These are phyloP conservation scores for Phytopythium sindhum DNA, from an alignment of 352 stramenopile species.

Conservation along the genomic window DNA sequence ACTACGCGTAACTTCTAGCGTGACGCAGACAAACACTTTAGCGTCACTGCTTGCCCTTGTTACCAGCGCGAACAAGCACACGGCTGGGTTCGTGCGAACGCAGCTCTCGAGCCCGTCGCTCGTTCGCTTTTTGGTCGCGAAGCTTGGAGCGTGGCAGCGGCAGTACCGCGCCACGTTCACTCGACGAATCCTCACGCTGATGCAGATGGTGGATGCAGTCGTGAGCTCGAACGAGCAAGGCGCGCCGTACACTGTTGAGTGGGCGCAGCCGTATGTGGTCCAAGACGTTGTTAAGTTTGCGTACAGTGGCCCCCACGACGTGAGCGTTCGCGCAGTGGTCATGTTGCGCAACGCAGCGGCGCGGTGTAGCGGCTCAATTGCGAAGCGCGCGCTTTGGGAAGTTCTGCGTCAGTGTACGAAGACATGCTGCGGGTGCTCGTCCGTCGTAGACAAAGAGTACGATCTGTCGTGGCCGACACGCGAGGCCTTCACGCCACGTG, in stretches of 20 bases:
- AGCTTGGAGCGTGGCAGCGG: slow-evolving; percentile 23
- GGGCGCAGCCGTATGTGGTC: slow-evolving; percentile 40
- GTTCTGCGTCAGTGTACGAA: slow-evolving; percentile 56
- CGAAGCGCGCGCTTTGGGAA: slow-evolving; percentile 32
- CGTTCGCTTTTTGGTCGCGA: slow-evolving; percentile 26
- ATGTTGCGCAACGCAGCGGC: slow-evolving; percentile 33
- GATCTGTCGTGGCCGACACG: background rate
- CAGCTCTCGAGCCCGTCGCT: slow-evolving; percentile 36
- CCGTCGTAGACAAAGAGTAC: background rate
- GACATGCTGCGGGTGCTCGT: slow-evolving; percentile 47
- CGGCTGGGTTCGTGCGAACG: slow-evolving; percentile 33
- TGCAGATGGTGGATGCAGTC: slow-evolving; percentile 36
- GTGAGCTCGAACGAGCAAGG: slow-evolving; percentile 16
- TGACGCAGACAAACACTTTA: background rate
- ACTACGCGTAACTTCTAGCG: background rate
- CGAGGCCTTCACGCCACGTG: background rate
- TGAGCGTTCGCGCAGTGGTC: slow-evolving; percentile 19
- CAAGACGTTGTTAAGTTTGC: slow-evolving; percentile 42
- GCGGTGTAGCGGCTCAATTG: slow-evolving; percentile 6
- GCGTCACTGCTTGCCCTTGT: slow-evolving; percentile 1
- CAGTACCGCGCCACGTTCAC: background rate
- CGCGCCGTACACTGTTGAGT: slow-evolving; percentile 20
- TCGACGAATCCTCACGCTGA: slow-evolving; percentile 27
- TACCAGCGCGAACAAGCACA: slow-evolving; percentile 9
- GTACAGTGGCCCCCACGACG: slow-evolving; percentile 21